Conservation (phyloP, 495 filamentous ascomycete species). For the Recurvomyces mirabilis region DNA sequence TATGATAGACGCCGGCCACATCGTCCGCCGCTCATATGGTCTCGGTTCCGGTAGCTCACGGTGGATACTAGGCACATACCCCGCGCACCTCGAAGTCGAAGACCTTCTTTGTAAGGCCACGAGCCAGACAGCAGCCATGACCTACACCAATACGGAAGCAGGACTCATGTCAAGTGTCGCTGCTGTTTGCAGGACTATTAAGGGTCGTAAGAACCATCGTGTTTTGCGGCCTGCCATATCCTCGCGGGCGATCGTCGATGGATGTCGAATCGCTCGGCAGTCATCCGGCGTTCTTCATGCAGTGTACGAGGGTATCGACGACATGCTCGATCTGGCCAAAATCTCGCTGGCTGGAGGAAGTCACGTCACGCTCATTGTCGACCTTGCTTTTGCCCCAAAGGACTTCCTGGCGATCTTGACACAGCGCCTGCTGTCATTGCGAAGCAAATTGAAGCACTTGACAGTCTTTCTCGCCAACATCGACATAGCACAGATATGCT, state of each 20-base stretch:
- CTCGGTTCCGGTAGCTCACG: not conserved
- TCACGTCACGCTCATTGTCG: not conserved
- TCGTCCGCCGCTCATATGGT: not conserved
- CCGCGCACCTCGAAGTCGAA: conserved; percentile 4
- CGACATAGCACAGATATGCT: no score
- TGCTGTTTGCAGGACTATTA: not conserved
- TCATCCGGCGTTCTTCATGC: not conserved
- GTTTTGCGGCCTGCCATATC: not conserved
- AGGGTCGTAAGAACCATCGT: not conserved
- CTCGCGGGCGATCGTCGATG: not conserved
- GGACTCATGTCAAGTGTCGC: conserved; percentile 3
- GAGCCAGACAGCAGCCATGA: not conserved
- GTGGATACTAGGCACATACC: conserved; percentile 3
- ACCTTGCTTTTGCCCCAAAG: not conserved
- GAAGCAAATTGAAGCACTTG: not conserved
- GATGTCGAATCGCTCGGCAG: not conserved
- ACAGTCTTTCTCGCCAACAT: not conserved
- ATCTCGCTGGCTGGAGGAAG: not conserved
- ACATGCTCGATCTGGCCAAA: not conserved
- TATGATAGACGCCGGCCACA: not conserved
- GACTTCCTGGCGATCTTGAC: not conserved
- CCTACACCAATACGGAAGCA: not conserved
- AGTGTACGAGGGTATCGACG: not conserved
- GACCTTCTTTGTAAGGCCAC: not conserved
- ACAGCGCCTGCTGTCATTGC: not conserved